Evolutionary conservation across 352 stramenopile species (phyloP), one percentile per base, ranked within the genome.

Genomic region (Pythium grandisporangium): DNA sequence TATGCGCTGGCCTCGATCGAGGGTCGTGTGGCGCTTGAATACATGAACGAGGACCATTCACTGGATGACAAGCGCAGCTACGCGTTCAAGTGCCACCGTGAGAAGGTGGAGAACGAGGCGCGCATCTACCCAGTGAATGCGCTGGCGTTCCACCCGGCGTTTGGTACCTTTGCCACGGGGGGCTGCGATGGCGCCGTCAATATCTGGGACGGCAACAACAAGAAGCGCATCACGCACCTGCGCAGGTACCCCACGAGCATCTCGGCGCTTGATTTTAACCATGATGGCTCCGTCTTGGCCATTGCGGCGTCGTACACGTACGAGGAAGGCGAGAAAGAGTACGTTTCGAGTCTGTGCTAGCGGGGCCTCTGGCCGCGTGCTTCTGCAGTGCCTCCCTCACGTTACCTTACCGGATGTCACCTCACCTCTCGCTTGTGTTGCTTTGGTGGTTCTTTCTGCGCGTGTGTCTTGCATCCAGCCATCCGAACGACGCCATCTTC

Each of bases 61-160:
- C 84, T 83, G 45, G 60, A 79, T 17, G 60, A 67, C 8, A 63
- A 66, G 10, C 80, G 81, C 24, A 97, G 91, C 52, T 99, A 98
- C 63, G 92, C 95, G 26, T 99, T 99, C 74, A 99, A 98, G 60
- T 99, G 95, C 60, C 96, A 99, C 64, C 81, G 96, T 26, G 82
- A 89, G 46, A 90, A 91, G 51, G 55, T 88, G 33, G 69, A 84
- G 44, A 68, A 73, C 51, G 63, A 85, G 48, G 80, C 83, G 27
- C 71, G 84, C 41, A 81, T 98, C 29, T 98, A 95, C 63, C 89
- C 93, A 1, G 93, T 99, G 6, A 99, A 99, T 63, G 62, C 83
- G 14, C 80, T 99, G 41, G 88, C 89, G 3, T 98, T 98, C 67
- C 92, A 99, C 68, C 95, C 93, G 19, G 65, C 61, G 48, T 81